Evolutionary conservation across 768 basidiomycete genomes (phyloP), one percentile per base, ranked within the genome.

Genomic region (Trichaptum fuscoviolaceum): DNA sequence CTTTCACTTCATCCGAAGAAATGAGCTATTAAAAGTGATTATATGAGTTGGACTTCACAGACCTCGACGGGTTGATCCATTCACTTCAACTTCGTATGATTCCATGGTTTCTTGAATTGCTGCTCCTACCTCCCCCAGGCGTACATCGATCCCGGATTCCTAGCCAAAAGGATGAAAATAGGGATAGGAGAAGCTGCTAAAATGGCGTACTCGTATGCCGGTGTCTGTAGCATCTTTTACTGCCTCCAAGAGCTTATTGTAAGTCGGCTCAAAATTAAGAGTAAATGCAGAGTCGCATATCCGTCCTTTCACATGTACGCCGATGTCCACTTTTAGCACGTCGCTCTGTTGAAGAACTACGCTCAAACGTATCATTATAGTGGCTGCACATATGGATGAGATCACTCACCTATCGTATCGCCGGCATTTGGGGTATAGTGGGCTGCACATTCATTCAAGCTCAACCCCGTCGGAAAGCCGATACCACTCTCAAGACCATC

Each of bases 71-170:
- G 89, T 82, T 72, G 94, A 93, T 25, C 93, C 90, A 17, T 85
- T 84, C n/a, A 96, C 86, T 72, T 95, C 93, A 12, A 99, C 96
- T 75, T 99, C 97, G 73, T 98, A 98, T 0, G 92, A 94, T 74
- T 98, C 95, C 97, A 99, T 99, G 1, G 95, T 96, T 75, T 99
- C 97, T 76, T 99, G 96, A 65, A 99, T 96, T 63, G 85, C 85
- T 0, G 87, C 95, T 1, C 89, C 97, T 35, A 99, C 83, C 74
- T 99, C 96, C 64, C 95, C 95, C 63, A 99, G 83, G 63, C 96
- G 86, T 0, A 92, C 92, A 72, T 99, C 97, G 70, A 99, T 98
- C 3, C 97, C 97, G 6, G 96, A 92, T 84, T 96, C 95, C 94
- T 96, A 70, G 30, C 8, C 8, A 30, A 30, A 30, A 30, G 59